Evolutionary conservation across 2,329 filamentous ascomycete species (phyloP), one percentile per base, ranked within the genome.

Genomic region (Leptographium flavum): DNA sequence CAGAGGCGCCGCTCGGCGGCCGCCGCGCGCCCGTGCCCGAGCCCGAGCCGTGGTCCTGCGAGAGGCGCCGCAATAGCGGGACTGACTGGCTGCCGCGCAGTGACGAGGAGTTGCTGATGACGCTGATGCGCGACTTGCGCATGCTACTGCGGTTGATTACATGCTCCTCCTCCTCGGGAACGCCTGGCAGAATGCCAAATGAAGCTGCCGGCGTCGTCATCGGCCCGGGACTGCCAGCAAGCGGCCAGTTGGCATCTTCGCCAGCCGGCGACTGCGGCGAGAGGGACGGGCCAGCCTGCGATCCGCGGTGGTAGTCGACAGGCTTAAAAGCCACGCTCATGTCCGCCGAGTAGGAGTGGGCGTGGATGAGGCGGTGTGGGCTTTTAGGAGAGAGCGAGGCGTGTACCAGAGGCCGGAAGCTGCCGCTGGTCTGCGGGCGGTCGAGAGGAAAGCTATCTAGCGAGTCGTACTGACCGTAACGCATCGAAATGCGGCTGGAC

Each of bases 161-260:
- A 47, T 67, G 65, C 50, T 80, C 76, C 30, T 81, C 76, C 53
- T 81, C 76, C 54, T 81, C 76, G 1, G 76, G 73, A 4, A 81
- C 76, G 52, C 79, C 71, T 6, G 75, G 66, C 17, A 81, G 61
- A 19, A 67, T 60, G 44, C 70, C 68, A 48, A 63, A 68, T 10
- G 61, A 28, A 10, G 47, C 28, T 6, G 47, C 36, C 2, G 42
- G 30, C 5, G 48, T 17, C 2, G 40, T 30, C 49, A 23, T 31
- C n/a, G 38, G 8, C 15, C 22, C 6, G n/a, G 56, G 54, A 8
- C 60, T 57, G 22, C 60, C 57, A 2, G 63, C 59, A 42, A 76
- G 54, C 2, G 56, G 68, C 68, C 68, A 71, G 44, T 68, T 63
- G 15, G 55, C 53, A 40, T 67, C 63, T 27, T 65, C 63, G 6